Evolutionary conservation across 768 basidiomycete species (phyloP), one percentile per base, ranked within the genome.

Genomic region (Pisolithus tinctorius): DNA sequence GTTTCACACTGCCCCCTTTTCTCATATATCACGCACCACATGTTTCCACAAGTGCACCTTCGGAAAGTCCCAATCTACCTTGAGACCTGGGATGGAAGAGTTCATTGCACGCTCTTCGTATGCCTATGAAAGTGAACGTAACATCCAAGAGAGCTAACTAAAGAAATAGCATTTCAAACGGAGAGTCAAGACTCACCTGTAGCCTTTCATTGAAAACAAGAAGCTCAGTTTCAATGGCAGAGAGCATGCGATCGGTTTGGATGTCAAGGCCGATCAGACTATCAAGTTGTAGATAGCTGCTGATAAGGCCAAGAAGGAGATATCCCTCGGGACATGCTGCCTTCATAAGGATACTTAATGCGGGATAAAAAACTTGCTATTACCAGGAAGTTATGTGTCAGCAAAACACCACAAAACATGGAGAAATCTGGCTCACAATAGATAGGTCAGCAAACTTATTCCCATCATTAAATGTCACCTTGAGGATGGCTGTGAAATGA

Each of bases 41-140:
- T 74, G 70, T 11, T 51, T 39, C 27, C 68, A 64, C 1, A 54
- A 50, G 34, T 75, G 73, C 0, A 52, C 45, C 53, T 74, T 74
- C 0, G 67, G 69, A 42, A 72, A 72, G 26, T 70, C 49, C 66
- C 68, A 71, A 17, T 63, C 54, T 9, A 56, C 48, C 58, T 68
- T 69, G 54, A 58, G 40, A 3, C 31, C 45, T 14, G 45, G n/a
- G 9, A 41, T n/a, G 4, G 23, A 30, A 20, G 31, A 45, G 38
- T n/a, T 2, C 27, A 30, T 13, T 3, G 31, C 44, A 4, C 20
- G 2, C 20, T 20, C 20, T 20, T 20, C 2, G 20, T 20, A 20
- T 20, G 20, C 20, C 20, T 20, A 20, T 20, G 20, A 20, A 20
- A 20, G 20, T 20, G 20, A 20, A 20, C 2, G 20, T 20, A 2